phyloP scores from a whole-genome alignment of 306 rosid species.

The Cicer arietinum region DNA sequence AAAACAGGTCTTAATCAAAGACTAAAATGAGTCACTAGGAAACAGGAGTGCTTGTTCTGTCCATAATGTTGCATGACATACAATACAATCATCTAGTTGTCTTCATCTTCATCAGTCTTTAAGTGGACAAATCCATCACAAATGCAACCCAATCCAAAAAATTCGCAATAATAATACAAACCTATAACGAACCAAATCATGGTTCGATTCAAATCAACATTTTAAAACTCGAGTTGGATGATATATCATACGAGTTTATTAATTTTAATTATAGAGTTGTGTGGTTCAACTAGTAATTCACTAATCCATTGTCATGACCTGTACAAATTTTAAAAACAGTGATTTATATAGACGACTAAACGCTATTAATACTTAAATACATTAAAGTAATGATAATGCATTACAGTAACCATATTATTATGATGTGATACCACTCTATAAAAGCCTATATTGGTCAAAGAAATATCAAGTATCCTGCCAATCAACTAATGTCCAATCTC shows the following conservation, averaged over 20 bases:
- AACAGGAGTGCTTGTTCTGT: conserved; percentile 37
- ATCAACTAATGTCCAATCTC: background rate
- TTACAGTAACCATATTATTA: background rate
- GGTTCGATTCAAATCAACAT: no score
- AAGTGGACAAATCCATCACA: conserved; percentile 38
- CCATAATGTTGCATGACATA: conserved; percentile 36
- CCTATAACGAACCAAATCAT: no score
- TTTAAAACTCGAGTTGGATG: no score
- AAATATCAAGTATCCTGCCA: background rate
- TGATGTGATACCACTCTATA: background rate
- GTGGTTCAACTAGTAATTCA: no score
- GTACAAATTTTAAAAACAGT: no score
- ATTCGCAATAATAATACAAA: no score
- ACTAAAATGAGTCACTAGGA: conserved; percentile 47
- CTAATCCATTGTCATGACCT: no score
- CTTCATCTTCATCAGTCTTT: conserved; percentile 27
- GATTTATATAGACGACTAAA: no score
- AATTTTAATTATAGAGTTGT: no score
- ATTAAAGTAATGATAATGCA: background rate
- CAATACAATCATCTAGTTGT: conserved; percentile 40
- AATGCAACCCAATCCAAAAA: conserved; percentile 25
- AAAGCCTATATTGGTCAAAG: background rate
- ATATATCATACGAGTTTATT: no score
- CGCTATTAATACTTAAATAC: no score
- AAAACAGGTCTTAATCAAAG: conserved; percentile 49